These are phyloP conservation scores for Tilletia setariae DNA, from an alignment of 1,284 basidiomycete genomes.

Conservation along the genomic window DNA sequence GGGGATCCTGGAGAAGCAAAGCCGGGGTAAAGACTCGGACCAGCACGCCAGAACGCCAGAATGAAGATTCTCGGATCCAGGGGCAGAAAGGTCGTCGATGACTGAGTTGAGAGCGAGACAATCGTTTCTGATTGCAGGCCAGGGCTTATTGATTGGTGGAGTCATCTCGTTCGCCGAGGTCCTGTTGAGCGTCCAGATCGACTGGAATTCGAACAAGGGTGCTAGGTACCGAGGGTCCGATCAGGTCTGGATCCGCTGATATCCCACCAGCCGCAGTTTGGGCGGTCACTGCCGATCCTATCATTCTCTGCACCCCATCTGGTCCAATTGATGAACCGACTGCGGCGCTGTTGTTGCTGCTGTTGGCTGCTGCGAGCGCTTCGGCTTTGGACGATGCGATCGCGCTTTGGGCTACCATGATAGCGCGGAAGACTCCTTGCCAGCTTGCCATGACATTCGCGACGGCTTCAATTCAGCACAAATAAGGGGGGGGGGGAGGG, in stretches of 20 bases:
- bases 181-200: slow-evolving; percentile 27
- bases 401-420: slow-evolving; percentile 43
- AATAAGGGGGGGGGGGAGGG: neutral
- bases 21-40: too few species aligned
- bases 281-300: slow-evolving; percentile 15
- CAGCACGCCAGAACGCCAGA: too few species aligned
- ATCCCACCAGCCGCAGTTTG: neutral
- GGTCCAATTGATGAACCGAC: slow-evolving; percentile 12
- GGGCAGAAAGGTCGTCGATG: too few species aligned
- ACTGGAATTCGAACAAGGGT: slow-evolving; percentile 37
- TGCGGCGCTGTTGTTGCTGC: neutral
- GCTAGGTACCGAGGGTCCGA: slow-evolving; percentile 34
- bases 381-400: neutral
- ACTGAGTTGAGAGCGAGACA: too few species aligned
- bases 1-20: too few species aligned
- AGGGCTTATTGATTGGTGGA: too few species aligned
- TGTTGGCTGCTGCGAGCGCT: neutral
- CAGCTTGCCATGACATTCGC: slow-evolving; percentile 46
- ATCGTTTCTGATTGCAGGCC: too few species aligned
- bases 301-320: slow-evolving; percentile 19
- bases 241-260: slow-evolving; percentile 24
- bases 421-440: slow-evolving; percentile 51
- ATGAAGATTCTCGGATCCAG: too few species aligned
- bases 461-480: slow-evolving; percentile 31
- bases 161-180: neutral